These are phyloP conservation scores for Fusarium sambucinum DNA, from an alignment of 2,329 filamentous ascomycete genomes.

Conservation along the genomic window DNA sequence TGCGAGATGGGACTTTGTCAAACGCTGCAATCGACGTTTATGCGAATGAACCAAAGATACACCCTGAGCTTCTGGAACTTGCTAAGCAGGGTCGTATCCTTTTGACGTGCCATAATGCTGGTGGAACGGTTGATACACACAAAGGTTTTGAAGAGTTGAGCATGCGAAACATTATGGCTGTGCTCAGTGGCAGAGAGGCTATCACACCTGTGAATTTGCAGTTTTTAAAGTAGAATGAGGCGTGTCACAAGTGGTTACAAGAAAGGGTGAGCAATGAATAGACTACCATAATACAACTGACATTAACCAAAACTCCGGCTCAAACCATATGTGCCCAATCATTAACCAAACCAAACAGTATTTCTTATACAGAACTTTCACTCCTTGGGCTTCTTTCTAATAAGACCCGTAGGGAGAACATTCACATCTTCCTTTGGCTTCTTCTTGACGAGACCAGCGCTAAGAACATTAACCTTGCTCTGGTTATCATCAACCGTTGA, in stretches of 20 bases:
- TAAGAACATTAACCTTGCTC: conserved; percentile 60
- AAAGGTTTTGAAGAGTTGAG: conserved; percentile 74
- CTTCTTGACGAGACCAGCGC: conserved; percentile 63
- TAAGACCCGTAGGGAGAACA: conserved; percentile 61
- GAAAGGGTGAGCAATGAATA: conserved; percentile 8
- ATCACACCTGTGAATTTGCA: conserved; percentile 74
- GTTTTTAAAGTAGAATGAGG: conserved; percentile 54
- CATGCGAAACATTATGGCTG: conserved; percentile 74
- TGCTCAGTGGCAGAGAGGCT: conserved; percentile 63
- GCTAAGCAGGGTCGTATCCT: conserved; percentile 61
- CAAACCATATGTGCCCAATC: conserved; percentile 27
- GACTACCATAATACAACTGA: not conserved
- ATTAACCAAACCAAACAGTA: conserved; percentile 1
- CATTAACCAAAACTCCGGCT: conserved; percentile 38
- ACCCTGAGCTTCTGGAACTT: conserved; percentile 59
- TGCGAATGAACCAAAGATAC: conserved; percentile 68
- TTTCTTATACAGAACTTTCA: conserved; percentile 10
- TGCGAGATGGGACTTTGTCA: conserved; percentile 64
- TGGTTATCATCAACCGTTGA: conserved; percentile 35
- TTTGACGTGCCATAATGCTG: conserved; percentile 76
- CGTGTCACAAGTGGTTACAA: too few species aligned
- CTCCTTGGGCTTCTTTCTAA: conserved; percentile 69
- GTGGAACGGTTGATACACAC: conserved; percentile 74
- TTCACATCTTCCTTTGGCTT: conserved; percentile 65
- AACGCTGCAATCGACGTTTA: conserved; percentile 74